Evolutionary conservation across 257 asterid genomes (phyloP).

Genomic region (Voacanga thouarsii): DNA sequence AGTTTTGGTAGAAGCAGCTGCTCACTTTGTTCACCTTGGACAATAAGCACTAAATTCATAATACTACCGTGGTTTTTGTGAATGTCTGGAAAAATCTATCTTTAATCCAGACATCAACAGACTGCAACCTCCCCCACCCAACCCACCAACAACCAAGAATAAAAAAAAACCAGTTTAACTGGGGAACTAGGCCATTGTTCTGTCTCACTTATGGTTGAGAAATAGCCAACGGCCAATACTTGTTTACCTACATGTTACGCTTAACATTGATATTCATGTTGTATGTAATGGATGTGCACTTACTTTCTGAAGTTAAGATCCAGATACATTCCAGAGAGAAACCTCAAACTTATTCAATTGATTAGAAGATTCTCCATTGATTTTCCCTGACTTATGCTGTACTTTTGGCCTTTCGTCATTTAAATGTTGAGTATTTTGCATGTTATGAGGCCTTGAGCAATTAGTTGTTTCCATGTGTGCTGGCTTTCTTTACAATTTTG

Average conservation of each 20-base stretch:
- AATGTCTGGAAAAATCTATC: neutral
- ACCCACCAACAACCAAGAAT: too few relatives aligned
- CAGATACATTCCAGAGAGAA: neutral
- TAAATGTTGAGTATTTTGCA: neutral
- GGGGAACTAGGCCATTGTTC: neutral
- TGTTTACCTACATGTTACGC: neutral
- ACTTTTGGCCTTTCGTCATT: neutral
- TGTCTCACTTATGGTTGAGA: neutral
- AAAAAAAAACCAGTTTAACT: too few relatives aligned
- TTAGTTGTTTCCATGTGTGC: neutral
- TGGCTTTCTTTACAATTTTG: neutral
- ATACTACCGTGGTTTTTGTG: neutral
- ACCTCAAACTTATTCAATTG: neutral
- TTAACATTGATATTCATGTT: neutral
- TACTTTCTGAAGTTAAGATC: neutral
- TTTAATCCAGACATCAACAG: neutral
- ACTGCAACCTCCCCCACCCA: too few relatives aligned
- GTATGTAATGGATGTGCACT: neutral
- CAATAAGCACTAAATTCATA: neutral
- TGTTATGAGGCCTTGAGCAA: neutral
- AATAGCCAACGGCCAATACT: neutral
- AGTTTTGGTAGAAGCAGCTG: neutral
- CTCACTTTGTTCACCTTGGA: neutral
- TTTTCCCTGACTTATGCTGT: neutral
- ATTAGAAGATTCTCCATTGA: neutral